Evolutionary conservation across 2,329 filamentous ascomycete species (phyloP).

Genomic region (Ilyonectria destructans): DNA sequence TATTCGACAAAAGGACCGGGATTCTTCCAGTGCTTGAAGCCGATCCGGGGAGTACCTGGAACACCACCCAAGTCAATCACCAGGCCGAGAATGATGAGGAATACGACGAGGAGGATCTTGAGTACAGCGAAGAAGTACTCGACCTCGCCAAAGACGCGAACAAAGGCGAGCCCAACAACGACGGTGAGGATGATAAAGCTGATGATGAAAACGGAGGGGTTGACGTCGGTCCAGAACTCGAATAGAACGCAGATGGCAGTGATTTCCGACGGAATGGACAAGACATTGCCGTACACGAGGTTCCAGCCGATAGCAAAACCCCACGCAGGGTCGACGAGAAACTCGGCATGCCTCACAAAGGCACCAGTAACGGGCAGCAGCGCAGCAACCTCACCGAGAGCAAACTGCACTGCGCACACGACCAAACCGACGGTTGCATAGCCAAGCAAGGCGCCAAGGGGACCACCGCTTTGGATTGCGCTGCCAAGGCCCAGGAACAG

Average conservation of each 20-base stretch:
- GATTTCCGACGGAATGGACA: constrained; percentile 69
- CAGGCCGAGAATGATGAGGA: constrained; percentile 65
- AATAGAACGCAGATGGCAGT: constrained; percentile 60
- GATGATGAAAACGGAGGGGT: constrained; percentile 48
- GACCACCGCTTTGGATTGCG: constrained; percentile 58
- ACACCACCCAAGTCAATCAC: constrained; percentile 51
- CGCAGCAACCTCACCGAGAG: constrained; percentile 67
- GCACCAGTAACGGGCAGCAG: constrained; percentile 65
- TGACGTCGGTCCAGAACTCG: constrained; percentile 57
- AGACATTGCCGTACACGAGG: constrained; percentile 66
- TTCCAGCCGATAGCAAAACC: constrained; percentile 69
- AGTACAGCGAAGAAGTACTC: constrained; percentile 68
- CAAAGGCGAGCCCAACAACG: constrained; percentile 60
- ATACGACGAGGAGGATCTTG: constrained; percentile 68
- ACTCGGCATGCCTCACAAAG: constrained; percentile 66
- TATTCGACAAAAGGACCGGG: constrained; percentile 80
- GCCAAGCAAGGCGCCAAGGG: constrained; percentile 62
- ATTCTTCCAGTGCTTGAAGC: constrained; percentile 59
- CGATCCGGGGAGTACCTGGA: constrained; percentile 43
- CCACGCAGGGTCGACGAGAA: constrained; percentile 69
- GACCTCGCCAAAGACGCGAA: constrained; percentile 66
- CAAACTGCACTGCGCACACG: constrained; percentile 65
- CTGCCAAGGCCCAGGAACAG: constrained; percentile 57
- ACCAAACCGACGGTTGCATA: constrained; percentile 61
- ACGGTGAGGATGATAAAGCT: constrained; percentile 46